Conservation (phyloP, 768 basidiomycete species). For the Termitomyces sp. region DNA sequence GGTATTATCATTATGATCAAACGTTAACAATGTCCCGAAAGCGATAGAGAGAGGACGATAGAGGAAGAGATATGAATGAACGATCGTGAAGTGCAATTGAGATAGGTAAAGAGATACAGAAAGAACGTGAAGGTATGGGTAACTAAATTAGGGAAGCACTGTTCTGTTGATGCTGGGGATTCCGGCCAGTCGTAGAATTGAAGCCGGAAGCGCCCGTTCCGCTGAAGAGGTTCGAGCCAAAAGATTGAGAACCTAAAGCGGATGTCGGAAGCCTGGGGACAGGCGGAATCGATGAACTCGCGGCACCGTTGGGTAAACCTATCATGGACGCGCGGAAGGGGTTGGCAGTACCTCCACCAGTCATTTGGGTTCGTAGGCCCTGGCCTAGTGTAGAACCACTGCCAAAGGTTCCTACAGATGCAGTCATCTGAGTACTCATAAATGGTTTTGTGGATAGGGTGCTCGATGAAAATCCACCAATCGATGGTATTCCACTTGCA, state of each 20-base stretch:
- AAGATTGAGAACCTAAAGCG: slow-evolving; percentile 9
- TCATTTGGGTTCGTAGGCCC: slow-evolving; percentile 59
- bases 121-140: slow-evolving; percentile 3
- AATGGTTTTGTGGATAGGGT: slow-evolving; percentile 10
- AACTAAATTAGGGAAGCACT: slow-evolving; percentile 47
- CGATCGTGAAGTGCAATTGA: slow-evolving; percentile 16
- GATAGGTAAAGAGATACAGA: slow-evolving; percentile 13
- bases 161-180: slow-evolving; percentile 37
- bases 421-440: slow-evolving; percentile 31
- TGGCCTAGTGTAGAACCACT: slow-evolving; percentile 38
- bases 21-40: slow-evolving; percentile 11
- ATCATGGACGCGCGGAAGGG: slow-evolving; percentile 67
- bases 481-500: slow-evolving; percentile 10
- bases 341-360: slow-evolving; percentile 57
- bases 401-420: slow-evolving; percentile 32
- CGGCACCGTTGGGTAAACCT: slow-evolving; percentile 7
- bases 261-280: slow-evolving; percentile 14
- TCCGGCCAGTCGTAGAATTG: slow-evolving; percentile 19
- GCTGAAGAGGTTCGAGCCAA: slow-evolving; percentile 12
- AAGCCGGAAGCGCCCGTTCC: slow-evolving; percentile 19
- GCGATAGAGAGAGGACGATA: slow-evolving; percentile 11
- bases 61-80: slow-evolving; percentile 7
- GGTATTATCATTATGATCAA: background rate
- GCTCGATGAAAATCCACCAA: slow-evolving; percentile 13
- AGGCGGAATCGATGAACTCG: slow-evolving; percentile 13